A percentile compares a stretch with the other conserved stretches of the same genome.
These are phyloP conservation scores for Fraxinus nigra DNA, from an alignment of 305 asterid genomes.

Conservation along the genomic window DNA sequence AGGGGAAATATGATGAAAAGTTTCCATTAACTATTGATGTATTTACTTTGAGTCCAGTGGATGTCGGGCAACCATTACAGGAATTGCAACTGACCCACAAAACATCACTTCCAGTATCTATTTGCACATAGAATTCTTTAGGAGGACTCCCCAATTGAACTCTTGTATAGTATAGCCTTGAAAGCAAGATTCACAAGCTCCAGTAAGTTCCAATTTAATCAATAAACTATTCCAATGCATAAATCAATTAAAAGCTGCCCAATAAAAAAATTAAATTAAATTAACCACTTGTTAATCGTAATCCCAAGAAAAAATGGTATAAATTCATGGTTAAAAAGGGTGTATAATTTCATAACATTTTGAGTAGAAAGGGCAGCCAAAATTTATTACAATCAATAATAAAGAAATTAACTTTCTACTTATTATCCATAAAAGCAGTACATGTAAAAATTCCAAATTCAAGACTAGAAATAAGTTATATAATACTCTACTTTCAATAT, in stretches of 20 bases:
- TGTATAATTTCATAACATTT: not conserved
- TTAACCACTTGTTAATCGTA: not conserved
- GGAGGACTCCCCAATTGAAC: constrained; percentile 89
- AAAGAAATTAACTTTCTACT: not conserved
- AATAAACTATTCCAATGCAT: not conserved
- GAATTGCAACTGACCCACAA: constrained; percentile 87
- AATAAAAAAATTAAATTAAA: not conserved
- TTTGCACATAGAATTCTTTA: constrained; percentile 87
- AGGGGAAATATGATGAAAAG: not conserved
- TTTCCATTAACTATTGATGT: constrained; percentile 3
- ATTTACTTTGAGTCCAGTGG: constrained; percentile 89
- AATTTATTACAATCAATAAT: not conserved
- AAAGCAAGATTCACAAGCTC: constrained; percentile 14
- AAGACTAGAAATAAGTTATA: not conserved
- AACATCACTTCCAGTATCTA: constrained; percentile 98
- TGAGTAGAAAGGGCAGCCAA: not conserved
- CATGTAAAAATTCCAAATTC: not conserved
- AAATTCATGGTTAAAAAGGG: not conserved
- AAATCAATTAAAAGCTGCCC: not conserved
- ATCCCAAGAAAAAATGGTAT: not conserved
- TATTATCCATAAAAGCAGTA: not conserved
- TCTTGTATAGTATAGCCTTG: constrained; percentile 82
- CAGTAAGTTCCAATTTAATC: not conserved
- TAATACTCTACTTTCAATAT: not conserved
- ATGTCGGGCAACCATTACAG: constrained; percentile 87